These are phyloP conservation scores for Teunomyces gatunensis DNA, from an alignment of 805 yeast genomes.

Conservation along the genomic window DNA sequence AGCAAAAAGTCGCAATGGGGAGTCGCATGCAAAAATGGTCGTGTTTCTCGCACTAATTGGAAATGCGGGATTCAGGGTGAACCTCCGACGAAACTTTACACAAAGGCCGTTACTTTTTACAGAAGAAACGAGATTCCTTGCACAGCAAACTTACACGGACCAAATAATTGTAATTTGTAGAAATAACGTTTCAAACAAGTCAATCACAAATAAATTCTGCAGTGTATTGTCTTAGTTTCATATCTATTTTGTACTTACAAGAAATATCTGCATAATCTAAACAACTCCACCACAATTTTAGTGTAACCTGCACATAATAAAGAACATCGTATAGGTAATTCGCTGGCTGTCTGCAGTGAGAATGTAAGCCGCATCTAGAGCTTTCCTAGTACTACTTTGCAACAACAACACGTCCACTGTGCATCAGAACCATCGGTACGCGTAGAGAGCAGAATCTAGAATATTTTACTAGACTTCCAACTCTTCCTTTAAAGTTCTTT, in stretches of 20 bases:
- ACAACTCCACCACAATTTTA: background rate
- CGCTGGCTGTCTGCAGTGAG: slow-evolving; percentile 3
- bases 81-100: background rate
- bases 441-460: background rate
- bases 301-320: background rate
- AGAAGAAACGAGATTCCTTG: background rate
- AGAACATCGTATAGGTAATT: background rate
- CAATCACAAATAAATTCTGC: background rate
- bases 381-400: background rate
- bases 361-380: slow-evolving; percentile 2
- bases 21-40: background rate
- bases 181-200: background rate
- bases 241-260: background rate
- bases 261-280: background rate
- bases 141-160: background rate
- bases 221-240: background rate
- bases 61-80: background rate
- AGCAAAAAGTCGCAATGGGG: background rate
- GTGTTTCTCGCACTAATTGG: background rate
- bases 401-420: background rate
- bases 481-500: background rate
- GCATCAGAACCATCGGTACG: background rate
- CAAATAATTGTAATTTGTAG: background rate
- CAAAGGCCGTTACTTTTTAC: background rate
- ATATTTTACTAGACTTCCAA: background rate